Base-by-base conservation (phyloP, 2,329 filamentous ascomycete genomes). In the Thelonectria olida region DNA sequence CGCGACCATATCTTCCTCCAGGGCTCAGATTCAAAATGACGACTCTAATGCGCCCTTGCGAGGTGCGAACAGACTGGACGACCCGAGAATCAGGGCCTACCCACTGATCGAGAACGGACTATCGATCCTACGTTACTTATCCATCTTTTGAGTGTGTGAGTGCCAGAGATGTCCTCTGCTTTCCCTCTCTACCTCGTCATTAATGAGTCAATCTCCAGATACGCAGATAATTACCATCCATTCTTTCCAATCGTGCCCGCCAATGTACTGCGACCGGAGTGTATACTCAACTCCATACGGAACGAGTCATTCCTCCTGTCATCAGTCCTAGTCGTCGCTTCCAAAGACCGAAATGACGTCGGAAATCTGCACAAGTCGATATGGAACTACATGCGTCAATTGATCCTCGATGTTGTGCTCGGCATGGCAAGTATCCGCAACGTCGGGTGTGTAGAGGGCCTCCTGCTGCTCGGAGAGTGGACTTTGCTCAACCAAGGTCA, bases 381-480 rank as follows among this genome's bases (percentile, higher is more conserved):
- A 27, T 58, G 49, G 55, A 58, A 48, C 36, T 48, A 58, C 20
- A 58, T 53, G 55, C 55, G 49, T 8, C 55, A 53, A 17, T 41
- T 58, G 12, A 58, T 58, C 51, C 41, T 58, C 15, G 41, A 58
- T 13, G 48, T 58, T 15, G 55, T 58, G 34, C 41, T 58, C 13
- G 49, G 55, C 5, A 48, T 52, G 48, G 49, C 55, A 2, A 58
- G 28, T 9, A 53, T 58, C 5, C 49, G 55, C 25, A 56, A 39
- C 22, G 56, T 63, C 8, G 61, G 61, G 3, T 56, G 47, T 3
- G 61, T 63, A 10, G 56, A 63, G 28, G 61, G 61, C 1, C 27
- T 63, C 5, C n/a, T 63, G 19, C 45, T 63, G 3, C 45, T 63
- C 19, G 52, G 61, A 2, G 61, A 63, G 36, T 61, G 61, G 56